Conservation (phyloP, 2,329 filamentous ascomycete genomes). For the Penicillium janthinellum region DNA sequence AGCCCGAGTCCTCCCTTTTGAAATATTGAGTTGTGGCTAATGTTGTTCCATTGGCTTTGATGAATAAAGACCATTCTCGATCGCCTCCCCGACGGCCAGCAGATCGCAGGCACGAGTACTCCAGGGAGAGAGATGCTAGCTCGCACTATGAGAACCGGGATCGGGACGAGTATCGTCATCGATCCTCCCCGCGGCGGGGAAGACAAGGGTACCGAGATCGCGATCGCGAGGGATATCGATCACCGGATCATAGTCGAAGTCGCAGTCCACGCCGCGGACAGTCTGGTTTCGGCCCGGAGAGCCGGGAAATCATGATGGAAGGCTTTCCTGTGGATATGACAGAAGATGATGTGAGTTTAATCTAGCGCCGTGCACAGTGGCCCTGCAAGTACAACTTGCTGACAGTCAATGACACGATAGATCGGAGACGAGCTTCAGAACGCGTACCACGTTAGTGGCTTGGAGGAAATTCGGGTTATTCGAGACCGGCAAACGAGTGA, state of each 20-base stretch:
- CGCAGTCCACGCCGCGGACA: constrained; percentile 42
- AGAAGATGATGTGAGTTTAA: constrained; percentile 53
- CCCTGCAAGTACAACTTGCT: constrained; percentile 33
- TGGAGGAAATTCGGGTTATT: constrained; percentile 61
- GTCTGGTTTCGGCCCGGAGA: constrained; percentile 46
- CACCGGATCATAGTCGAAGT: constrained; percentile 41
- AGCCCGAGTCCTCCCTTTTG: constrained; percentile 15
- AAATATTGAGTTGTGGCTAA: constrained; percentile 42
- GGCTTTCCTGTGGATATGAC: constrained; percentile 52
- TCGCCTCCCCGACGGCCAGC: constrained; percentile 40
- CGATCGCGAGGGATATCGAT: constrained; percentile 51
- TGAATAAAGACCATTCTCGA: constrained; percentile 40
- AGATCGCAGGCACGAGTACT: constrained; percentile 41
- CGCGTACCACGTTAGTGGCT: constrained; percentile 53
- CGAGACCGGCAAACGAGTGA: constrained; percentile 61
- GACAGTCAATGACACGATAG: constrained; percentile 45
- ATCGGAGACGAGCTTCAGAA: constrained; percentile 58
- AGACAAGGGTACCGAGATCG: constrained; percentile 46
- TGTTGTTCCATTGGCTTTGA: constrained; percentile 20
- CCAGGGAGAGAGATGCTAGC: constrained; percentile 35
- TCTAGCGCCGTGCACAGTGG: background rate
- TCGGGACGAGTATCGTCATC: constrained; percentile 39
- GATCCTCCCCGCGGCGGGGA: constrained; percentile 41
- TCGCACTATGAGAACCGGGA: constrained; percentile 36
- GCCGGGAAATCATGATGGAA: constrained; percentile 54